Conservation (phyloP, 768 basidiomycete species). For the Termitomyces sp. region DNA sequence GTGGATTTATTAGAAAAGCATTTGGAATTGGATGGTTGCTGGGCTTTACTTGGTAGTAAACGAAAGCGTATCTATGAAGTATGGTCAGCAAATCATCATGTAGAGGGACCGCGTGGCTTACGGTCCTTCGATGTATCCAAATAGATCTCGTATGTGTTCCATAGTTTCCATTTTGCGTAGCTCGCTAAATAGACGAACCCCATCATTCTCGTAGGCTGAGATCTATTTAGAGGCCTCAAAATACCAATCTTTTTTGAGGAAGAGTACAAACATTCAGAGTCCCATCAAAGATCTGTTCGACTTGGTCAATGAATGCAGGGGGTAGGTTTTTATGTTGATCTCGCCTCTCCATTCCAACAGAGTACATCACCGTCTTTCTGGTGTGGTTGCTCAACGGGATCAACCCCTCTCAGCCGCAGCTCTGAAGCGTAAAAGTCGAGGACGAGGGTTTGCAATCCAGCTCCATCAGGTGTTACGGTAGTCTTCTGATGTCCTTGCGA, state of each 20-base stretch:
- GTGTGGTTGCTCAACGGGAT: slow-evolving; percentile 67
- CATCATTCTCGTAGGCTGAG: slow-evolving; percentile 63
- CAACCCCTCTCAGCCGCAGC: slow-evolving; percentile 61
- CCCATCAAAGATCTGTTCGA: slow-evolving; percentile 64
- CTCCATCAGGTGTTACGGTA: slow-evolving; percentile 4
- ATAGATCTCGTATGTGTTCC: slow-evolving; percentile 41
- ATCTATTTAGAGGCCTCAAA: slow-evolving; percentile 36
- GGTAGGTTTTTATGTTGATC: slow-evolving; percentile 17
- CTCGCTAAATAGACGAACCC: slow-evolving; percentile 41
- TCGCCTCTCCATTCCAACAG: slow-evolving; percentile 83
- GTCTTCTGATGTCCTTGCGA: slow-evolving; percentile 34
- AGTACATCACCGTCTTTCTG: slow-evolving; percentile 48
- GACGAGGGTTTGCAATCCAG: slow-evolving; percentile 14
- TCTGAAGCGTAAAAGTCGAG: slow-evolving; percentile 70
- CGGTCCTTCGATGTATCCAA: slow-evolving; percentile 77
- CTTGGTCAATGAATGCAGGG: background rate
- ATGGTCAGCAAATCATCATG: background rate
- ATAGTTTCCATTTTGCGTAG: slow-evolving; percentile 24
- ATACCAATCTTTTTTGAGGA: background rate
- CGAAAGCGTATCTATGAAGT: slow-evolving; percentile 69
- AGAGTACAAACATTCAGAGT: slow-evolving; percentile 48
- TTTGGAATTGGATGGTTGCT: background rate
- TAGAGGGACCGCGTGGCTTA: slow-evolving; percentile 32
- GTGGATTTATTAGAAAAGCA: slow-evolving; percentile 1
- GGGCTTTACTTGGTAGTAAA: slow-evolving; percentile 63